Evolutionary conservation across 495 filamentous ascomycete genomes (phyloP).

Genomic region (Penicillium herquei): DNA sequence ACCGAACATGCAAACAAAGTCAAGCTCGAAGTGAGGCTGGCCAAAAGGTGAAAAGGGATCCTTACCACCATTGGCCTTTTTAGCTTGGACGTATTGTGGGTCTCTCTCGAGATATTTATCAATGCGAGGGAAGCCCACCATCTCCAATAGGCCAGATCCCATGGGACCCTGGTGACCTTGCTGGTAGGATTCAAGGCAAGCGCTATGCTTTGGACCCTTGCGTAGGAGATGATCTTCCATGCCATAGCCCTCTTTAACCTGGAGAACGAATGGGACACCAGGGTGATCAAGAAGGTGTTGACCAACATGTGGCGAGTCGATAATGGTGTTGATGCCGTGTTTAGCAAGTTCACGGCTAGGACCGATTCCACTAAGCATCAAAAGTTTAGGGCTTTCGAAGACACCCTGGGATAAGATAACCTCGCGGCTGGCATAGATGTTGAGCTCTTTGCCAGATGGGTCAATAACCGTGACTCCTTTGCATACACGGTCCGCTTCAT

Average conservation of each 20-base stretch:
- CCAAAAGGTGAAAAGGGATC: conserved; percentile 15
- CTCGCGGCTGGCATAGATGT: conserved; percentile 40
- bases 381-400: conserved; percentile 46
- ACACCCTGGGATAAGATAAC: conserved; percentile 46
- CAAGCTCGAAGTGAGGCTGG: conserved; percentile 64
- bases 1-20: conserved; percentile 58
- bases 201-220: conserved; percentile 28
- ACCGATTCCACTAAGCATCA: conserved; percentile 49
- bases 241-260: conserved; percentile 53
- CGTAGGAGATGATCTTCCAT: conserved; percentile 56
- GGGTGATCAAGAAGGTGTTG: conserved; percentile 59
- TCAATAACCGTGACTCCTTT: conserved; percentile 51
- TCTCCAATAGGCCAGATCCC: conserved; percentile 46
- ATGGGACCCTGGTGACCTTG: conserved; percentile 42
- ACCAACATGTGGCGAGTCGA: conserved; percentile 50
- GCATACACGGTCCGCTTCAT: conserved; percentile 32
- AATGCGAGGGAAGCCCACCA: conserved; percentile 51
- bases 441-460: conserved; percentile 13
- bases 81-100: conserved; percentile 41
- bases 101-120: conserved; percentile 39
- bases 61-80: conserved; percentile 13
- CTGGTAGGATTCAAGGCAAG: conserved; percentile 26
- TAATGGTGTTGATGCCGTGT: conserved; percentile 46
- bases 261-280: conserved; percentile 53
- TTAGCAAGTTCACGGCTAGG: conserved; percentile 41